Conservation (phyloP, 352 stramenopile genomes). For the Blastocystis sp. region DNA sequence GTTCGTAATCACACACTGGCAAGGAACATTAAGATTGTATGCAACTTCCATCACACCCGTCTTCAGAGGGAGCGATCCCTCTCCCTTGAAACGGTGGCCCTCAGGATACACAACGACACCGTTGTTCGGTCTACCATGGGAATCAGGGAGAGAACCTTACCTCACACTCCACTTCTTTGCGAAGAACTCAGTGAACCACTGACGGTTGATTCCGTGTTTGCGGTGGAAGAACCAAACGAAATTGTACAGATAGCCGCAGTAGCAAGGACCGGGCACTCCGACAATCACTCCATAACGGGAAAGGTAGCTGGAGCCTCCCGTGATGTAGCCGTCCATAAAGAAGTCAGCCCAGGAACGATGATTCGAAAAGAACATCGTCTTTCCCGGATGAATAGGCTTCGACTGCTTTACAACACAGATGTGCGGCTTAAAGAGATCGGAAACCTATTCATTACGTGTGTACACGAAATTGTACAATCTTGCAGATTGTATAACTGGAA, state of each 20-base stretch:
- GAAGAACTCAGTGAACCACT: conserved; percentile 57
- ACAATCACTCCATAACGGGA: conserved; percentile 48
- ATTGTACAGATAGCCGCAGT: conserved; percentile 32
- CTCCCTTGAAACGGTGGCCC: conserved; percentile 42
- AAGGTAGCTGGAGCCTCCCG: conserved; percentile 43
- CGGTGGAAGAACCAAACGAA: conserved; percentile 57
- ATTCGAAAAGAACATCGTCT: conserved; percentile 55
- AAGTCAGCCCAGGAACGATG: conserved; percentile 56
- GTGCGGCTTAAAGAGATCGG: not conserved
- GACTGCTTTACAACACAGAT: conserved; percentile 36
- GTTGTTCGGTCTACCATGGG: not conserved
- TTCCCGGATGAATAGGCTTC: conserved; percentile 17
- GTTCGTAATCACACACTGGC: conserved; percentile 11
- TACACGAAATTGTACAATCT: not conserved
- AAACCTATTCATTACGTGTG: not conserved
- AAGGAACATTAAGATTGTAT: conserved; percentile 40
- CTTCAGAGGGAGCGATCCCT: conserved; percentile 37
- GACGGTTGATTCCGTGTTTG: conserved; percentile 37
- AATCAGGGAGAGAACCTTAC: not conserved
- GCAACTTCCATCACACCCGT: conserved; percentile 52
- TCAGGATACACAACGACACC: conserved; percentile 50
- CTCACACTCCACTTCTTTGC: conserved; percentile 15
- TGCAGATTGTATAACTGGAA: not conserved
- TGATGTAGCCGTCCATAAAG: conserved; percentile 49
- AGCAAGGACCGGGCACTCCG: conserved; percentile 49